Conservation (phyloP, 2,329 filamentous ascomycete species). For the Lithohypha guttulata region DNA sequence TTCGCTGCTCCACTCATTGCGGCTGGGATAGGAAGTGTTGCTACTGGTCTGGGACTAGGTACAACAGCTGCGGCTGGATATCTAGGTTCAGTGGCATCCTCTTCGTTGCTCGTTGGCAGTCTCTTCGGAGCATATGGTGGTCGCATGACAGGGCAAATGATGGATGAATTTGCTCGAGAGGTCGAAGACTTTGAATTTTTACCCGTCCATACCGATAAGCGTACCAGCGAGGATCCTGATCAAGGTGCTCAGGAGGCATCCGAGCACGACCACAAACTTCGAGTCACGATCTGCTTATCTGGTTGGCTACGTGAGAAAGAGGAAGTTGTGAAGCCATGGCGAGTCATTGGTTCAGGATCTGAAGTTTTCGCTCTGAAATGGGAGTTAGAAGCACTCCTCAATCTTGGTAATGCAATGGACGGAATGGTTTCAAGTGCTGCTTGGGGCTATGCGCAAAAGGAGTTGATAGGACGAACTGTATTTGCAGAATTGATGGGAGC, state of each 20-base stretch:
- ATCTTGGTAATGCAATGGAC: constrained; percentile 66
- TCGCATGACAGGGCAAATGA: constrained; percentile 71
- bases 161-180: constrained; percentile 77
- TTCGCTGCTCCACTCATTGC: constrained; percentile 67
- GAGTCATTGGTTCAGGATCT: constrained; percentile 56
- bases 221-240: constrained; percentile 35
- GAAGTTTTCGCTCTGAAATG: constrained; percentile 78
- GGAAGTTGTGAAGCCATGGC: constrained; percentile 69
- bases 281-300: constrained; percentile 71
- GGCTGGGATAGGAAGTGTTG: constrained; percentile 67
- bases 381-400: constrained; percentile 67
- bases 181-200: constrained; percentile 83
- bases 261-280: constrained; percentile 50
- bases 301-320: constrained; percentile 68
- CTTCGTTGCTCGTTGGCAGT: constrained; percentile 66
- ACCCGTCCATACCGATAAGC: constrained; percentile 46
- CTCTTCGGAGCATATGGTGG: constrained; percentile 88
- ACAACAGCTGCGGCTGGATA: constrained; percentile 65
- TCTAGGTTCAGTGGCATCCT: constrained; percentile 69
- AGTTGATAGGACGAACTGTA: constrained; percentile 64
- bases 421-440: constrained; percentile 67
- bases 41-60: constrained; percentile 66
- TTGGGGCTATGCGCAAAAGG: constrained; percentile 64
- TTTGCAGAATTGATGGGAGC: constrained; percentile 58
- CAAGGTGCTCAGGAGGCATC: constrained; percentile 32